Evolutionary conservation across 768 basidiomycete species (phyloP).

Genomic region (Boletus vinaceobasis): DNA sequence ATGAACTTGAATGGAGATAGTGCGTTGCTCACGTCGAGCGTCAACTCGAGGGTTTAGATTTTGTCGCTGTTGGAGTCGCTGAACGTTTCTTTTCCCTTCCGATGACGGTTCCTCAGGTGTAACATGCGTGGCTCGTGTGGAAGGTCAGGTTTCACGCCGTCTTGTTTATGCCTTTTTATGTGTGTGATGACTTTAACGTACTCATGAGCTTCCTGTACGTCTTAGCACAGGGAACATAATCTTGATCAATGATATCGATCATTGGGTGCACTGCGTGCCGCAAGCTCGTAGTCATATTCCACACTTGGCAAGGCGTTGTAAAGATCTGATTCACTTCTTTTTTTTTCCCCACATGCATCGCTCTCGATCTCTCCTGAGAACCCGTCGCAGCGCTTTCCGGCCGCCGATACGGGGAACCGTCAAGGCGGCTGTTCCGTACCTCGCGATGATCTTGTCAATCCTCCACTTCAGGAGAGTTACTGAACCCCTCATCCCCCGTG

Average conservation of each 20-base stretch:
- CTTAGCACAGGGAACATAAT: background rate
- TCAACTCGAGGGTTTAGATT: slow-evolving; percentile 11
- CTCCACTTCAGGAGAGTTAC: too few relatives aligned
- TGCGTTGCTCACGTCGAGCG: slow-evolving; percentile 12
- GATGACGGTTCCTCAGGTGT: background rate
- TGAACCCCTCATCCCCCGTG: too few relatives aligned
- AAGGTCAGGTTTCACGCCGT: background rate
- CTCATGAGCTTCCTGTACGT: background rate
- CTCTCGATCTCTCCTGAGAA: too few relatives aligned
- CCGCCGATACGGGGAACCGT: too few relatives aligned
- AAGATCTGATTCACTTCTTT: too few relatives aligned
- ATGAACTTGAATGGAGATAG: slow-evolving; percentile 1
- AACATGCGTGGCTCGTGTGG: background rate
- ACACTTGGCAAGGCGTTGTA: background rate
- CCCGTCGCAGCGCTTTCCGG: too few relatives aligned
- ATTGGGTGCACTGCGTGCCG: background rate
- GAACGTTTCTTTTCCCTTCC: background rate
- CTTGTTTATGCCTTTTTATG: slow-evolving; percentile 6
- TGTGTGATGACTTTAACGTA: slow-evolving; percentile 8
- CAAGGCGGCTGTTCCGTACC: too few relatives aligned
- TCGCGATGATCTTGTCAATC: too few relatives aligned
- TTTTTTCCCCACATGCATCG: too few relatives aligned
- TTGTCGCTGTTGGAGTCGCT: background rate
- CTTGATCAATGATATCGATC: background rate
- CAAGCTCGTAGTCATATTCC: too few relatives aligned